phyloP scores from a whole-genome alignment of 805 yeast species.

The Lipomyces orientalis region DNA sequence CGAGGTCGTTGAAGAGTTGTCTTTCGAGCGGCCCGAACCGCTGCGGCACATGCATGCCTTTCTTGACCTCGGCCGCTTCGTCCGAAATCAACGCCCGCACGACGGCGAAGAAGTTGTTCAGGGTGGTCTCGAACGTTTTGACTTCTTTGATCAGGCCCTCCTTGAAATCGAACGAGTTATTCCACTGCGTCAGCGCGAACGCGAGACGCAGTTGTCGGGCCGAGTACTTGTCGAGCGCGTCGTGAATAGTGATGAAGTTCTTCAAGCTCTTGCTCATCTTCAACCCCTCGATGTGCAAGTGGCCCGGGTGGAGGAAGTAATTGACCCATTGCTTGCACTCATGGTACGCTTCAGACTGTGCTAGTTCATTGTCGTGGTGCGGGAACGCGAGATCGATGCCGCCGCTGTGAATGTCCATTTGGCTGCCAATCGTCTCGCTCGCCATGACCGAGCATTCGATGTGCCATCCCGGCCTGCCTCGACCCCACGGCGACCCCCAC shows the following conservation, averaged over 20 bases:
- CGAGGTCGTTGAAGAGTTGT: slow-evolving; percentile 45
- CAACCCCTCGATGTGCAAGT: slow-evolving; percentile 96
- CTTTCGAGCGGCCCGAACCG: slow-evolving; percentile 52
- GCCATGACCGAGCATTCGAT: slow-evolving; percentile 99
- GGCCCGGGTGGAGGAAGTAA: slow-evolving; percentile 96
- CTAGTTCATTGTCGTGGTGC: slow-evolving; percentile 97
- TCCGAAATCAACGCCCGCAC: slow-evolving; percentile 83
- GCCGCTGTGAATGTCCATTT: slow-evolving; percentile 94
- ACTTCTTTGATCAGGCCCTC: slow-evolving; percentile 79
- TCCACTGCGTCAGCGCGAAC: slow-evolving; percentile 92
- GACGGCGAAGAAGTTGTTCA: slow-evolving; percentile 82
- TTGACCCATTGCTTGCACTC: slow-evolving; percentile 95
- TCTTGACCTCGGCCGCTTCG: slow-evolving; percentile 55
- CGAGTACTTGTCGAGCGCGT: slow-evolving; percentile 73
- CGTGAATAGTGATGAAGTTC: slow-evolving; percentile 92
- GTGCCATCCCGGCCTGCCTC: slow-evolving; percentile 99
- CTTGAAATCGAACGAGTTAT: slow-evolving; percentile 88
- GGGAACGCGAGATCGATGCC: slow-evolving; percentile 98
- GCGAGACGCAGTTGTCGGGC: slow-evolving; percentile 88
- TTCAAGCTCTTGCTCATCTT: slow-evolving; percentile 96
- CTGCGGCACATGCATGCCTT: slow-evolving; percentile 63
- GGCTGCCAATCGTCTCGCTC: slow-evolving; percentile 77
- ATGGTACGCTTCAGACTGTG: slow-evolving; percentile 93
- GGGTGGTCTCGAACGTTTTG: slow-evolving; percentile 70
- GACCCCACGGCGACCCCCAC: slow-evolving; percentile 97